Conservation (phyloP, 2,329 filamentous ascomycete species). For the Ascochyta lentis region DNA sequence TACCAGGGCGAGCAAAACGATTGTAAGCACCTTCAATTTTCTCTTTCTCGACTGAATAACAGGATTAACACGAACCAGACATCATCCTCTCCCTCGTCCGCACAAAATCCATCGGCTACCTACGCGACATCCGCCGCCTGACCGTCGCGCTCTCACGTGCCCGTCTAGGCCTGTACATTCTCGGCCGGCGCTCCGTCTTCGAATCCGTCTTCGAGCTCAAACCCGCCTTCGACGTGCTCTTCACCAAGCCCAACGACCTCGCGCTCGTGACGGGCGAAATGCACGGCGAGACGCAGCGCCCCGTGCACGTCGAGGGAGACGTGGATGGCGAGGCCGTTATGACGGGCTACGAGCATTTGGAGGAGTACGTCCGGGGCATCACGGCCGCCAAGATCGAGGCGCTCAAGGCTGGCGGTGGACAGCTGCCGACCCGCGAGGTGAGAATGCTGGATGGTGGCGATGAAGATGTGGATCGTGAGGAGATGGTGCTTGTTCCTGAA, state of each 20-base stretch:
- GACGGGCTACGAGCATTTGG: slow-evolving; percentile 91
- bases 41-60: not conserved
- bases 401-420: slow-evolving; percentile 54
- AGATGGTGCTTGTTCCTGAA: slow-evolving; percentile 37
- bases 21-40: slow-evolving; percentile 68
- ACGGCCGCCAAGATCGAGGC: slow-evolving; percentile 73
- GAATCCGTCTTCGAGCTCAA: slow-evolving; percentile 87
- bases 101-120: slow-evolving; percentile 86
- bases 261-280: slow-evolving; percentile 84
- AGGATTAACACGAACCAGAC: slow-evolving; percentile 59
- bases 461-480: slow-evolving; percentile 38
- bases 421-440: slow-evolving; percentile 45
- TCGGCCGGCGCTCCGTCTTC: slow-evolving; percentile 87
- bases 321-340: slow-evolving; percentile 69
- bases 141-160: slow-evolving; percentile 95
- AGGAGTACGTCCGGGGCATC: slow-evolving; percentile 97
- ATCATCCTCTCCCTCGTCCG: slow-evolving; percentile 92
- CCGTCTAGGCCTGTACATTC: slow-evolving; percentile 86
- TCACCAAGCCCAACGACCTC: slow-evolving; percentile 81
- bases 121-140: slow-evolving; percentile 89
- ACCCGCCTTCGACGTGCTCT: slow-evolving; percentile 80
- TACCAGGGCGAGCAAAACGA: slow-evolving; percentile 99
- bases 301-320: slow-evolving; percentile 43
- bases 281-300: slow-evolving; percentile 70
- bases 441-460: slow-evolving; percentile 43